These are phyloP conservation scores for Quercus mongolica DNA, from an alignment of 306 rosid species.

Conservation along the genomic window DNA sequence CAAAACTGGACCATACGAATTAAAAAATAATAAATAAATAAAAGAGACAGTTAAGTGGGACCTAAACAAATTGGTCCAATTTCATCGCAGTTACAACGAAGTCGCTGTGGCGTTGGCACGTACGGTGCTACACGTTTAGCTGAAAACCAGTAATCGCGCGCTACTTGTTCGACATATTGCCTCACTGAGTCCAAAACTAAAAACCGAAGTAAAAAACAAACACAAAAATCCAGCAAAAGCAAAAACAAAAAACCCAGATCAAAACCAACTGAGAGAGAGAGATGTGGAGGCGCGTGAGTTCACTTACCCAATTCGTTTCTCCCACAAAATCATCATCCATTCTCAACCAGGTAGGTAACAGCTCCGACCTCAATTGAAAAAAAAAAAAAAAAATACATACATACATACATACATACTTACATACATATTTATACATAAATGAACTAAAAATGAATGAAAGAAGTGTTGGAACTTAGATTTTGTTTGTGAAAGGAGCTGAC, in stretches of 20 bases:
- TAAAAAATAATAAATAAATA: too few species aligned
- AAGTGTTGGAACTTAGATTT: background rate
- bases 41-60: too few species aligned
- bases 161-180: constrained; percentile 29
- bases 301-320: constrained; percentile 29
- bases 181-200: background rate
- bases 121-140: background rate
- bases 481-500: background rate
- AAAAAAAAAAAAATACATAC: background rate
- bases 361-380: background rate
- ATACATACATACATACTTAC: too few species aligned
- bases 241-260: background rate
- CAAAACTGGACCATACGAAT: too few species aligned
- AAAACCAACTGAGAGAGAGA: background rate
- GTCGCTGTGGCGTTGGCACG: background rate
- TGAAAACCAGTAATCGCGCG: background rate
- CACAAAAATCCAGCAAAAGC: constrained; percentile 2
- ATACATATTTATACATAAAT: too few species aligned
- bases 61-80: too few species aligned
- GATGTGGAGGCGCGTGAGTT: constrained; percentile 60
- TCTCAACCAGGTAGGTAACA: constrained; percentile 44
- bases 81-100: background rate
- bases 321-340: constrained; percentile 32
- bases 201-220: background rate
- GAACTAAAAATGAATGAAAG: background rate